These are phyloP conservation scores for Phytophthora hibernalis DNA, from an alignment of 352 stramenopile genomes.

Conservation along the genomic window DNA sequence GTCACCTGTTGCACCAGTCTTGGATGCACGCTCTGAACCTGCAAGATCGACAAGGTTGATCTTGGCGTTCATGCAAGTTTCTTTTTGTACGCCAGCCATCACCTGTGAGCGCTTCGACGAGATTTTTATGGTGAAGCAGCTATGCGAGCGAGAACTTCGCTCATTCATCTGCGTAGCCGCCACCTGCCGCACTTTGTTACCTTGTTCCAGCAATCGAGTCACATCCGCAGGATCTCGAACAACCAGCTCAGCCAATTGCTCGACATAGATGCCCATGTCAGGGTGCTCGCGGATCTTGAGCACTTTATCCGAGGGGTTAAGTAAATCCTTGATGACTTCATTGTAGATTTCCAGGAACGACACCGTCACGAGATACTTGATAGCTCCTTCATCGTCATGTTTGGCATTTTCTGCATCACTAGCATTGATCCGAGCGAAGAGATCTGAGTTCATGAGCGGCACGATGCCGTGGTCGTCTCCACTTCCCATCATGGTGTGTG, in stretches of 20 bases:
- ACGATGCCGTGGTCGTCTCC: constrained; percentile 86
- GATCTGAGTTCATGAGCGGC: constrained; percentile 87
- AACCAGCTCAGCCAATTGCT: constrained; percentile 89
- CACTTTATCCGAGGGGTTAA: constrained; percentile 92
- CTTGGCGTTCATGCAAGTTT: constrained; percentile 89
- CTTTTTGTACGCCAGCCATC: constrained; percentile 56
- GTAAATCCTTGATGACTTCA: constrained; percentile 94
- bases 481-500: constrained; percentile 89
- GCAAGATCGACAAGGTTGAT: constrained; percentile 94
- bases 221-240: constrained; percentile 84
- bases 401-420: constrained; percentile 31
- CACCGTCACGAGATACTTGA: constrained; percentile 90
- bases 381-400: constrained; percentile 30
- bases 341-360: constrained; percentile 98
- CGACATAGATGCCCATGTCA: constrained; percentile 94
- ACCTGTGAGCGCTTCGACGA: constrained; percentile 81
- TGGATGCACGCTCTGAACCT: constrained; percentile 87
- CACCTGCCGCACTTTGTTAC: constrained; percentile 89
- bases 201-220: constrained; percentile 85
- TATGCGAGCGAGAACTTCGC: constrained; percentile 88
- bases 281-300: constrained; percentile 94
- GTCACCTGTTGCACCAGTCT: constrained; percentile 88
- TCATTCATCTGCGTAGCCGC: constrained; percentile 94
- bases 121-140: constrained; percentile 93
- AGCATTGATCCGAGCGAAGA: constrained; percentile 73